Percentiles rank a stretch among this genome's conserved stretches.
Evolutionary conservation across 257 asterid species (phyloP).

Genomic region (Solanum neorickii): DNA sequence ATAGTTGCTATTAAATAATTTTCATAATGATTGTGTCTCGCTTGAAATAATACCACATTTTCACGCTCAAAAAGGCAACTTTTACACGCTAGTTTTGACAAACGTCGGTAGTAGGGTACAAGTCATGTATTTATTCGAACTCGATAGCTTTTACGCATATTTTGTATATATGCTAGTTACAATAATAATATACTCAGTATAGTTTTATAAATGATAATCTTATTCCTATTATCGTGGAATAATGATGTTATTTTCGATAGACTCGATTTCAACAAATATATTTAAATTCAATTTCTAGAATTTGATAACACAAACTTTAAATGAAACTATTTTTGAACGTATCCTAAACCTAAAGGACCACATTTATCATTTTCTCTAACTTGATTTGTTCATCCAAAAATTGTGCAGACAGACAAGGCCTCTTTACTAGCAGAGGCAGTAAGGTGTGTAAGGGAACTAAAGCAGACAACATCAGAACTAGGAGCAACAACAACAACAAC

Average conservation of each 20-base stretch:
- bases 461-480: slow-evolving; percentile 34
- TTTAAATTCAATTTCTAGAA: neutral
- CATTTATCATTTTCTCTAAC: neutral
- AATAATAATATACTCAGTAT: neutral
- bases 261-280: too few species aligned
- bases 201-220: too few species aligned
- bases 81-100: neutral
- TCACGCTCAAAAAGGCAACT: neutral
- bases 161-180: too few species aligned
- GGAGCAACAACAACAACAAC: neutral
- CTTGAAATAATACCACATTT: neutral
- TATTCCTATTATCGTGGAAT: neutral
- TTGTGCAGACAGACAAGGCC: slow-evolving; percentile 75
- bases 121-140: neutral
- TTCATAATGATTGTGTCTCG: neutral
- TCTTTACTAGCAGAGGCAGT: slow-evolving; percentile 84
- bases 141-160: neutral
- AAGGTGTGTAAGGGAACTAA: slow-evolving; percentile 59
- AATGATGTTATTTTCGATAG: neutral
- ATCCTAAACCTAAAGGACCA: neutral
- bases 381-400: neutral
- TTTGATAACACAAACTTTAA: neutral
- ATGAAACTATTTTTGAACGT: neutral
- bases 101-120: neutral
- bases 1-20: neutral